These are phyloP conservation scores for Chlorella variabilis DNA, from an alignment of 163 green algal species.

Conservation along the genomic window DNA sequence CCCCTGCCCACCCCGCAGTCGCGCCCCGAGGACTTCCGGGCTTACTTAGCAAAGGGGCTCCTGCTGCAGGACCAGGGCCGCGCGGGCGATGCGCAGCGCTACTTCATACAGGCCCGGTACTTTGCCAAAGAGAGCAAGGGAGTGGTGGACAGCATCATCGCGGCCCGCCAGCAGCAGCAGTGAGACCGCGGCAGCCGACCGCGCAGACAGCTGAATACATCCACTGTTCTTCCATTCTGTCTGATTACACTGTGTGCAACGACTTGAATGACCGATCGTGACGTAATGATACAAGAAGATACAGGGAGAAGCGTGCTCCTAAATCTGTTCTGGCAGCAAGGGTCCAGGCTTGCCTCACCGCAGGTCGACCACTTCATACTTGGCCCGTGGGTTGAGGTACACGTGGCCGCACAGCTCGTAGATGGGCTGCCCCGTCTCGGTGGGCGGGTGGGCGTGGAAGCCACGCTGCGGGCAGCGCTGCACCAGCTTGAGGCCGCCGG, in stretches of 20 bases:
- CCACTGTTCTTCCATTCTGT: too few species aligned
- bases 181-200: background rate
- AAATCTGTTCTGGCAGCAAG: too few species aligned
- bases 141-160: constrained; percentile 44
- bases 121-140: constrained; percentile 37
- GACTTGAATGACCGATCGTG: too few species aligned
- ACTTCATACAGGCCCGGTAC: constrained; percentile 64
- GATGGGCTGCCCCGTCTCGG: constrained; percentile 81
- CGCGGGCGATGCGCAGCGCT: constrained; percentile 58
- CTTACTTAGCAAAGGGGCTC: constrained; percentile 59
- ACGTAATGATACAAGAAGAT: too few species aligned
- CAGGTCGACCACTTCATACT: constrained; percentile 87
- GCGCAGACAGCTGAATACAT: too few species aligned
- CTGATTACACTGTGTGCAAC: too few species aligned
- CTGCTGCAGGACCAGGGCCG: constrained; percentile 45
- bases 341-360: constrained; percentile 49
- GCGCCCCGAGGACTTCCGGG: constrained; percentile 64
- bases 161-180: background rate
- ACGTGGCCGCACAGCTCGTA: constrained; percentile 95
- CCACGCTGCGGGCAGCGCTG: constrained; percentile 85
- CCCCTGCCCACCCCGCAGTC: constrained; percentile 1
- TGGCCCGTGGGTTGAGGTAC: constrained; percentile 72
- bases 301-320: too few species aligned
- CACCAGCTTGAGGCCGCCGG: constrained; percentile 87
- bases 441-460: constrained; percentile 89